Evolutionary conservation across 2,329 filamentous ascomycete species (phyloP).

Genomic region (Escovopsis weberi): DNA sequence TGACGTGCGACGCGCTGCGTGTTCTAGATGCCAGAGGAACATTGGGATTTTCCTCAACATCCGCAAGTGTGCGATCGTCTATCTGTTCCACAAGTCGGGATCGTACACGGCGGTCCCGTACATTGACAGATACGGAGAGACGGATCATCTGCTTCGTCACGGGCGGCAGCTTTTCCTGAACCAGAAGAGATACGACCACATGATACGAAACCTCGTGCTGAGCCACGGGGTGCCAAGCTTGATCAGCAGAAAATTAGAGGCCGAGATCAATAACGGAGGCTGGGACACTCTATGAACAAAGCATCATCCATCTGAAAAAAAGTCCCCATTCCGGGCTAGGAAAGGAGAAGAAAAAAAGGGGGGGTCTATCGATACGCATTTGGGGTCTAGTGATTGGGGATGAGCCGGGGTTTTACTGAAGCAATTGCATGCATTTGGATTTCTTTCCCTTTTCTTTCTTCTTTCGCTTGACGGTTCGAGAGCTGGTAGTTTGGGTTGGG

Average conservation of each 20-base stretch:
- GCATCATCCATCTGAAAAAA: background rate
- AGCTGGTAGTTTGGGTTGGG: too few species aligned
- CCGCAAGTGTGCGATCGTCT: conserved; percentile 84
- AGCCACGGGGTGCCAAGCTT: conserved; percentile 75
- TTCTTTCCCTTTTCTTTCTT: background rate
- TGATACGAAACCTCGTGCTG: conserved; percentile 76
- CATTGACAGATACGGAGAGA: conserved; percentile 90
- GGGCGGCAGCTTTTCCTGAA: conserved; percentile 84
- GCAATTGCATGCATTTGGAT: background rate
- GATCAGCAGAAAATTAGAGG: conserved; percentile 80
- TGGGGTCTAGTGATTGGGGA: background rate
- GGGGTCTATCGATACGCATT: background rate
- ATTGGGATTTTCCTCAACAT: conserved; percentile 95
- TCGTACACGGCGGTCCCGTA: conserved; percentile 83
- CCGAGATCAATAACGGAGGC: conserved; percentile 91
- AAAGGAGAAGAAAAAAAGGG: background rate
- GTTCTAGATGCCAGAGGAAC: conserved; percentile 63
- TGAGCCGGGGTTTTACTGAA: background rate
- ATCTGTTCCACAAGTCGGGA: conserved; percentile 68
- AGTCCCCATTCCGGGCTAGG: background rate
- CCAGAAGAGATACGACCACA: conserved; percentile 81
- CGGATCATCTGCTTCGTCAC: conserved; percentile 77
- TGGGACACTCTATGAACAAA: conserved; percentile 60
- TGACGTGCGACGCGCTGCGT: background rate
- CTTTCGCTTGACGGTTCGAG: background rate